A percentile compares a stretch with the other conserved stretches of the same genome.
phyloP scores from a whole-genome alignment of 2,329 filamentous ascomycete genomes.

The Fusarium buharicum region DNA sequence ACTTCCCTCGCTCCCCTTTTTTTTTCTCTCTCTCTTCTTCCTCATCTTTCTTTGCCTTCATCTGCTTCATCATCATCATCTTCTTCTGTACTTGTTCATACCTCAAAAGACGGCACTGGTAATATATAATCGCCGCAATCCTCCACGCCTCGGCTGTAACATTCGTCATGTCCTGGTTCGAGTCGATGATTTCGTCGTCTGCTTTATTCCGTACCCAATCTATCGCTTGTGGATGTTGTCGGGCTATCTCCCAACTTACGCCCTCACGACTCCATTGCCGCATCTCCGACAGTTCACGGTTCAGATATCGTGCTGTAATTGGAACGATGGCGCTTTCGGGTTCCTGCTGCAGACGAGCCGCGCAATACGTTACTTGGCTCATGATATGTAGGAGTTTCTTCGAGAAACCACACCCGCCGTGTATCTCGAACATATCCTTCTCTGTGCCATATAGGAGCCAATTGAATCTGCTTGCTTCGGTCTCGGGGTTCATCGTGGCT shows the following conservation, averaged over 20 bases:
- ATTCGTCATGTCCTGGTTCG: constrained; percentile 52
- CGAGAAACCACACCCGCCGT: constrained; percentile 56
- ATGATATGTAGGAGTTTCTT: constrained; percentile 53
- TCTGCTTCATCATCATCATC: neutral
- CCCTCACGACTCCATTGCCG: constrained; percentile 52
- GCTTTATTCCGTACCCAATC: constrained; percentile 47
- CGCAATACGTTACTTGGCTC: constrained; percentile 53
- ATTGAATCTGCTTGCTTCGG: constrained; percentile 49
- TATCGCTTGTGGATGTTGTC: constrained; percentile 34
- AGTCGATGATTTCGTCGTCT: constrained; percentile 41
- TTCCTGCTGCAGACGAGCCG: constrained; percentile 50
- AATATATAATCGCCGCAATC: constrained; percentile 53
- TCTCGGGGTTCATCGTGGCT: constrained; percentile 44
- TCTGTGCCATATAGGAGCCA: constrained; percentile 54
- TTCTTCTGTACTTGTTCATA: constrained; percentile 25
- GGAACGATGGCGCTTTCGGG: constrained; percentile 48
- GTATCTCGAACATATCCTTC: constrained; percentile 52
- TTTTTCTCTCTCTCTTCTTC: neutral
- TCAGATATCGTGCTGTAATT: constrained; percentile 45
- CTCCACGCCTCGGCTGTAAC: constrained; percentile 57
- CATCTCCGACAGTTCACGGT: constrained; percentile 46
- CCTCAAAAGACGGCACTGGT: constrained; percentile 54
- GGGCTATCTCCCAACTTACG: constrained; percentile 34
- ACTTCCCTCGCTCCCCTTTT: neutral
- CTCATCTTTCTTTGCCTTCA: too few relatives aligned